Evolutionary conservation across 805 yeast genomes (phyloP), one percentile per base, ranked within the genome.

Genomic region (Hanseniaspora mollemarum): DNA sequence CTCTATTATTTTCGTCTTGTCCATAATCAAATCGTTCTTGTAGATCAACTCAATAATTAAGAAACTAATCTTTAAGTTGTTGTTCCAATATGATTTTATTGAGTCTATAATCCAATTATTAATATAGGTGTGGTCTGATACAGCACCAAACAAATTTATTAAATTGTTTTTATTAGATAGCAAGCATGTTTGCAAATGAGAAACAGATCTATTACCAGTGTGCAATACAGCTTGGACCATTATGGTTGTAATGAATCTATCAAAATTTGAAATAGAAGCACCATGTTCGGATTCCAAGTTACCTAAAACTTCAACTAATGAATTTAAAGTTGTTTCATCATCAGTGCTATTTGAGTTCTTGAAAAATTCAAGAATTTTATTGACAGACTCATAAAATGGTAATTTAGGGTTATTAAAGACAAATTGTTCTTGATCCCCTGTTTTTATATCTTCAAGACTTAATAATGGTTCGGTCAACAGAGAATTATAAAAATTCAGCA

Each of bases 191-290:
- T 75, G 76, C 35, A 81, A 80, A 59, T 83, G 87, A 0, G 90
- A 85, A 39, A 88, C 73, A 0, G 96, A 88, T 61, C 96, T 75
- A 43, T 87, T 81, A 13, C 97, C 96, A 53, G 87, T 80, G 57
- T 80, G 80, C 42, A 90, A 83, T 46, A 86, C 72, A 0, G 82
- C 71, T 59, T 85, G 90, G 58, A 81, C 72, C 13, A 87, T 65
- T 15, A 84, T 66, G 26, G 81, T 76, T 16, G 83, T 69, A 33
- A 81, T 62, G 50, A 81, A 71, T 57, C 67, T 65, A 24, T 69
- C 68, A 38, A 69, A 57, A 39, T 69, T 63, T 1, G 62, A 62
- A 21, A 69, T 71, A 57, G 45, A 60, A 53, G 40, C 55, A 10
- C 58, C 60, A 43, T 51, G 46, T 54, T 59, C 59, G n/a, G 59